phyloP scores from a whole-genome alignment of 495 filamentous ascomycete genomes.

The Viridothelium virens region DNA sequence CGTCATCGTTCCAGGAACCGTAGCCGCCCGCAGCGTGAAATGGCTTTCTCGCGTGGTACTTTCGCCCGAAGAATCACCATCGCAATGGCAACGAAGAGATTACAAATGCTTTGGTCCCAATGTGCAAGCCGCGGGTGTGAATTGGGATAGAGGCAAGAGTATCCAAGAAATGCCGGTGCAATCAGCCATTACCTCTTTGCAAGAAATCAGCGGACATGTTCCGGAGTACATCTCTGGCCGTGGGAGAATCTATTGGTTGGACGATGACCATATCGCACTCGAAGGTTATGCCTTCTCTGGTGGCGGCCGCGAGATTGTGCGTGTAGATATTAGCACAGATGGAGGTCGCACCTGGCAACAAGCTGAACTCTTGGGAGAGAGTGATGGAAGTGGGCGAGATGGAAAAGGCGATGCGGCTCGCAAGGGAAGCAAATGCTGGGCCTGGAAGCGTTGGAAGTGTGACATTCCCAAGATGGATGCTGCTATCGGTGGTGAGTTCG shows the following conservation, averaged over 20 bases:
- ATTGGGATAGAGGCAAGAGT: conserved; percentile 33
- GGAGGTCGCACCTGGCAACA: conserved; percentile 23
- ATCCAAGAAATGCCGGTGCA: conserved; percentile 49
- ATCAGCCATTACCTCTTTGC: conserved; percentile 36
- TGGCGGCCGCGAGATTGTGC: conserved; percentile 41
- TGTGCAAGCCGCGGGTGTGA: conserved; percentile 31
- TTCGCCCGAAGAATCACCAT: conserved; percentile 34
- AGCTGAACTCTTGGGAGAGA: conserved; percentile 39
- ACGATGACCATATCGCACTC: conserved; percentile 33
- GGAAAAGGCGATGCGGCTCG: conserved; percentile 13
- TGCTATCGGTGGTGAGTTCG: conserved; percentile 35
- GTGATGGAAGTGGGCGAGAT: conserved; percentile 23
- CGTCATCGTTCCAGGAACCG: conserved; percentile 33
- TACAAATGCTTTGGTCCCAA: conserved; percentile 44
- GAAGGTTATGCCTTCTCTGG: conserved; percentile 44
- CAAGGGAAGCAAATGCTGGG: conserved; percentile 40
- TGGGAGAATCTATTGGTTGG: conserved; percentile 28
- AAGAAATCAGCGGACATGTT: conserved; percentile 33
- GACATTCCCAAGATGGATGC: conserved; percentile 35
- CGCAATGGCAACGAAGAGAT: conserved; percentile 41
- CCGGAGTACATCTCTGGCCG: conserved; percentile 15
- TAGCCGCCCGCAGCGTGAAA: conserved; percentile 35
- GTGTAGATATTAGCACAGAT: conserved; percentile 38
- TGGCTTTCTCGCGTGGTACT: conserved; percentile 33
- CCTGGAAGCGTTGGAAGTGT: conserved; percentile 49